phyloP scores from a whole-genome alignment of 1,284 basidiomycete genomes.

The Irpex rosettiformis region DNA sequence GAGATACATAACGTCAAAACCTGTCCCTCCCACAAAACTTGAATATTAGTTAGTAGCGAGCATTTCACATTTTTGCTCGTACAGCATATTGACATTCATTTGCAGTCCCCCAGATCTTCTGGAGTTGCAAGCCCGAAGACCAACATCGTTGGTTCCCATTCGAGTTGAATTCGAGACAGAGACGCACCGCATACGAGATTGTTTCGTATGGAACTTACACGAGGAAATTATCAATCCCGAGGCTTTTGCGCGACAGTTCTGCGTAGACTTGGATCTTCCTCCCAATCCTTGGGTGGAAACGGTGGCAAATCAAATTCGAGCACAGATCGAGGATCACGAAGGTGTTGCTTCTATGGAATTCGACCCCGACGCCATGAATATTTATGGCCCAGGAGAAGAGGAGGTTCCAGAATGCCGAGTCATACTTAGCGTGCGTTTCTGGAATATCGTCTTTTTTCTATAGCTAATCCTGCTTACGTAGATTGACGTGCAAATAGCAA shows the following conservation, averaged over 20 bases:
- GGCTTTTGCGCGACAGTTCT: slow-evolving; percentile 83
- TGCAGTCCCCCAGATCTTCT: slow-evolving; percentile 64
- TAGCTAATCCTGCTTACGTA: slow-evolving; percentile 28
- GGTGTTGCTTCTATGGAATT: slow-evolving; percentile 68
- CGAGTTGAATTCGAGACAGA: slow-evolving; percentile 94
- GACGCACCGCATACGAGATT: slow-evolving; percentile 87
- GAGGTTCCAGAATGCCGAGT: slow-evolving; percentile 85
- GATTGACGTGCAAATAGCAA: slow-evolving; percentile 98
- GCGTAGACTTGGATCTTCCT: slow-evolving; percentile 83
- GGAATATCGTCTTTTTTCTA: slow-evolving; percentile 1
- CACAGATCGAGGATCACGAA: slow-evolving; percentile 88
- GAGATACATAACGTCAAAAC: slow-evolving; percentile 67
- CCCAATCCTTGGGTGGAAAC: slow-evolving; percentile 66
- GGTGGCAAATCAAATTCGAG: slow-evolving; percentile 82
- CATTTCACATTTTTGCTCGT: neutral
- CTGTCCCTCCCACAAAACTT: slow-evolving; percentile 60
- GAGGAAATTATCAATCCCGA: slow-evolving; percentile 81
- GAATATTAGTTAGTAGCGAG: slow-evolving; percentile 36
- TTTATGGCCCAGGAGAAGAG: slow-evolving; percentile 42
- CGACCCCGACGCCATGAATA: slow-evolving; percentile 27
- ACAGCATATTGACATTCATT: neutral
- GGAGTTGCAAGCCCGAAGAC: slow-evolving; percentile 58
- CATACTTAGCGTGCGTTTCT: slow-evolving; percentile 74
- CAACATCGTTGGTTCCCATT: slow-evolving; percentile 82
- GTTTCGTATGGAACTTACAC: slow-evolving; percentile 95